phyloP scores from a whole-genome alignment of 768 basidiomycete species.

The Cystobasidium tubakii region DNA sequence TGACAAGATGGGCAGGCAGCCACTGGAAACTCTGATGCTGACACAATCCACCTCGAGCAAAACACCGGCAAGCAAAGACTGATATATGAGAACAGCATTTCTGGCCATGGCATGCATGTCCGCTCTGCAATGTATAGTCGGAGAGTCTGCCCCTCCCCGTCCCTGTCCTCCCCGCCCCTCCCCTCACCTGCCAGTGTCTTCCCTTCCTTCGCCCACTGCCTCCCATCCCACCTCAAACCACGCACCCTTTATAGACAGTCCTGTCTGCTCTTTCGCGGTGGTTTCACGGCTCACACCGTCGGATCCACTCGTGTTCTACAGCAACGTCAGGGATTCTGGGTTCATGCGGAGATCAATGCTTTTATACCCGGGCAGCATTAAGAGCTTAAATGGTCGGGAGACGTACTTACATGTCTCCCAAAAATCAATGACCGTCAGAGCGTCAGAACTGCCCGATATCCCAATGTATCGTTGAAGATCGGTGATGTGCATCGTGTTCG shows the following conservation, averaged over 20 bases:
- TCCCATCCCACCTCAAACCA: not conserved
- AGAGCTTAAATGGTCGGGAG: slow-evolving; percentile 13
- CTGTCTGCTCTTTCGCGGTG: not conserved
- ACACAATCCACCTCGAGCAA: no score
- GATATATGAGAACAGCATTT: no score
- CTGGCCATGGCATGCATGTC: no score
- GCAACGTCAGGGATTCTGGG: slow-evolving; percentile 21
- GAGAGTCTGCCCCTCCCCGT: no score
- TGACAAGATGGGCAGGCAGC: no score
- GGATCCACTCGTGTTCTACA: not conserved
- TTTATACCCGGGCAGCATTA: not conserved
- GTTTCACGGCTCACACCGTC: not conserved
- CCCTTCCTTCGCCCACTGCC: no score
- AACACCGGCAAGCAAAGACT: no score
- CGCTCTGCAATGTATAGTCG: no score
- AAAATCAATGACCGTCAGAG: slow-evolving; percentile 19
- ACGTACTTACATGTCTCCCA: not conserved
- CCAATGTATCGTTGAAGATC: not conserved
- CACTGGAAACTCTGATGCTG: no score
- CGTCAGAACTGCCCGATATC: slow-evolving; percentile 19
- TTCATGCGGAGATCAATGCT: not conserved
- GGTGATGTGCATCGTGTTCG: no score
- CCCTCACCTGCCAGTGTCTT: no score
- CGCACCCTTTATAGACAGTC: slow-evolving; percentile 29
- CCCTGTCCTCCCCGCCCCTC: no score